Base-by-base conservation (phyloP, 1,284 basidiomycete species). In the Exobasidium cylindrosporum region DNA sequence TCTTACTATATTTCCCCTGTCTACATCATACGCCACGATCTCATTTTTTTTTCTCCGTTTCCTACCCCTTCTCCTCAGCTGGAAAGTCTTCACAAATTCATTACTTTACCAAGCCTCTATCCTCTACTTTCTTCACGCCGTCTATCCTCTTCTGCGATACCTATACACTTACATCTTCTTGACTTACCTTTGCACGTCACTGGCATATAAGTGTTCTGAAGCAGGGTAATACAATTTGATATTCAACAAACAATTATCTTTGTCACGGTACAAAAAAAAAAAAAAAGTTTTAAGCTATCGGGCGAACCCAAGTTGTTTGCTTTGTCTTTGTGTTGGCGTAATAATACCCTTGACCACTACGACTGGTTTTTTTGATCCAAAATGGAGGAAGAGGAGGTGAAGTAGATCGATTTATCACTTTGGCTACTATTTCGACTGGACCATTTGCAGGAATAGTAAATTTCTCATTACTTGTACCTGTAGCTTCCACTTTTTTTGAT, bases 251-350 rank as follows among this genome's bases (percentile, higher is more conserved):
- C n/a, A n/a, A n/a, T n/a, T n/a, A n/a, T n/a, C 35, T 17, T 40
- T 17, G 35, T 40, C 35, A 40, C 35, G 7, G 10, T 40, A 40
- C 35, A n/a, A n/a, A n/a, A n/a, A n/a, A n/a, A n/a, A n/a, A n/a
- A n/a, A n/a, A n/a, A n/a, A n/a, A n/a, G n/a, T n/a, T n/a, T n/a
- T 50, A 50, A 6, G 47, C 47, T 26, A 17, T 30, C 14, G 53
- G 53, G 14, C 26, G 29, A 29, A 4, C 26, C 56, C 56, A 57
- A 17, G 44, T 57, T 3, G 56, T 57, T 35, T 52, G n/a, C 56
- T 47, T 57, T 50, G 56, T 57, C 56, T 21, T 50, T 26, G 35
- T 43, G 44, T 57, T 52, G 23, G 32, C 56, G 26, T 57, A 57
- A n/a, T 54, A 57, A 14, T 29, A 26, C 21, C 56, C 56, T 28